These are phyloP conservation scores for Pythium guiyangense DNA, from an alignment of 352 stramenopile genomes.

Conservation along the genomic window DNA sequence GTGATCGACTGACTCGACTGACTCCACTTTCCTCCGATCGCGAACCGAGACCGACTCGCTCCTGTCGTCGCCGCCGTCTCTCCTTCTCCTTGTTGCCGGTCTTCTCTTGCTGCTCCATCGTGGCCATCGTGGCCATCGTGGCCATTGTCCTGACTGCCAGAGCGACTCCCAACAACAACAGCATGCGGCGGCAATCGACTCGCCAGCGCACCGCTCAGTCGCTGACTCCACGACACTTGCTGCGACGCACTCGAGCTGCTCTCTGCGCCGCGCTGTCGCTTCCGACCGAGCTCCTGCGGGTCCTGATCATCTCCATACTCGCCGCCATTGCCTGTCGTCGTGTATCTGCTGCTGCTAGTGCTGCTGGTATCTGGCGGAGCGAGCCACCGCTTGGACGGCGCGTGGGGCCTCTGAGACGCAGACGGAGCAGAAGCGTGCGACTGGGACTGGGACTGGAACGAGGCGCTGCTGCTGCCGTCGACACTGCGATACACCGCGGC, in stretches of 20 bases:
- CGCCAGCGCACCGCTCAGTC: conserved; percentile 2
- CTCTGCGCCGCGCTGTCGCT: conserved; percentile 2
- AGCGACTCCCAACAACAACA: neutral
- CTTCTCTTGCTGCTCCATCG: too few relatives aligned
- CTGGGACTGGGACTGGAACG: too few relatives aligned
- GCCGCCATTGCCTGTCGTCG: neutral
- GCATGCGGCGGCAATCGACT: neutral
- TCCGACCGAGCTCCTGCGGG: neutral
- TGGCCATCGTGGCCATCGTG: too few relatives aligned
- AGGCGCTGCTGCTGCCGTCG: neutral
- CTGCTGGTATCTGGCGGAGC: too few relatives aligned
- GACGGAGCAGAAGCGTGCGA: too few relatives aligned
- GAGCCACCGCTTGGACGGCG: conserved; percentile 7
- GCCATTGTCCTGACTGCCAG: too few relatives aligned
- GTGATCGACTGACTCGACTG: conserved; percentile 12
- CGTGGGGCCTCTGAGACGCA: neutral
- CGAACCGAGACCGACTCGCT: conserved; percentile 7
- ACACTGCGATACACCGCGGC: conserved; percentile 23
- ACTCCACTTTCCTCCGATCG: conserved; percentile 3
- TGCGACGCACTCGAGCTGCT: neutral
- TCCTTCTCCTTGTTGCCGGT: too few relatives aligned
- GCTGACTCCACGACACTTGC: conserved; percentile 12
- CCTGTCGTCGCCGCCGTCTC: neutral
- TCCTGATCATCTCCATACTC: neutral
- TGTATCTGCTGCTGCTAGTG: too few relatives aligned